These are phyloP conservation scores for Colletotrichum sp. DNA, from an alignment of 2,329 filamentous ascomycete species.

Conservation along the genomic window DNA sequence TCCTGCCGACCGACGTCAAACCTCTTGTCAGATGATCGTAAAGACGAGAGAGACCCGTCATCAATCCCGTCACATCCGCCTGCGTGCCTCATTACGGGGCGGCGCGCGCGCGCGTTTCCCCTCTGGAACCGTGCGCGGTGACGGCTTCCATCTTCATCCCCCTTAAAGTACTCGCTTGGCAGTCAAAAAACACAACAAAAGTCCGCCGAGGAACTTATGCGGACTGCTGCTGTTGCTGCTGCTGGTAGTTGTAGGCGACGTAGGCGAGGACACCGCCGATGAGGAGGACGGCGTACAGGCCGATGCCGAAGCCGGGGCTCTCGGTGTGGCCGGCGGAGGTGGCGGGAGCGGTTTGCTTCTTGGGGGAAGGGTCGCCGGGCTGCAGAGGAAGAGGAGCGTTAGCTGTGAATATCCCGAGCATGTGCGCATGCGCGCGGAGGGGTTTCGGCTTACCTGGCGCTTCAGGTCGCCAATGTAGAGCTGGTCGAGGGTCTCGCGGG, in stretches of 20 bases:
- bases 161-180: neutral
- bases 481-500: constrained; percentile 87
- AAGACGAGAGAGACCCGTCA: neutral
- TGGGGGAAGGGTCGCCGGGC: constrained; percentile 81
- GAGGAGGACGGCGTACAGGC: constrained; percentile 81
- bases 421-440: neutral
- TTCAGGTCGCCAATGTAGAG: constrained; percentile 80
- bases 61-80: neutral
- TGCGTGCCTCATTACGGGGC: neutral
- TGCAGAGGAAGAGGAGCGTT: constrained; percentile 34
- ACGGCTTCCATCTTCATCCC: neutral
- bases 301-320: constrained; percentile 70
- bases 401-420: constrained; percentile 16
- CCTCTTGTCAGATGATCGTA: neutral
- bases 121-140: neutral
- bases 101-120: neutral
- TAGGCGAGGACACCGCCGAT: constrained; percentile 80
- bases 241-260: constrained; percentile 84
- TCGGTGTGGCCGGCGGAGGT: constrained; percentile 53
- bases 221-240: constrained; percentile 54
- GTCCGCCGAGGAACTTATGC: constrained; percentile 4
- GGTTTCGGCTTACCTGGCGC: constrained; percentile 68
- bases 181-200: neutral
- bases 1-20: neutral
- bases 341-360: constrained; percentile 56